phyloP scores from a whole-genome alignment of 805 yeast genomes.

The Monosporozyma servazzii region DNA sequence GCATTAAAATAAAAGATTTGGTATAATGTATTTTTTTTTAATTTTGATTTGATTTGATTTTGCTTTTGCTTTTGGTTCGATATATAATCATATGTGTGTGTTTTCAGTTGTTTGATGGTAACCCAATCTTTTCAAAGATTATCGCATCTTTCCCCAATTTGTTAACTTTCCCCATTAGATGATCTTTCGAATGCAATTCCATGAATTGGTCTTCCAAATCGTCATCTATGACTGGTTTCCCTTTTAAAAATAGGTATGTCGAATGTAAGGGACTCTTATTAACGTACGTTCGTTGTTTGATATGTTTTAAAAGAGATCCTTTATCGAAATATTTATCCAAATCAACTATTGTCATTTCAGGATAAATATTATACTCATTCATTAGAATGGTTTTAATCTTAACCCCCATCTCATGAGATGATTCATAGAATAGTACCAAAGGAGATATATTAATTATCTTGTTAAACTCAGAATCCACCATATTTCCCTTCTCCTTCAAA shows the following conservation, averaged over 20 bases:
- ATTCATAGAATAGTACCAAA: constrained; percentile 44
- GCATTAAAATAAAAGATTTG: neutral
- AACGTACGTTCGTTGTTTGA: neutral
- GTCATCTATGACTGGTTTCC: constrained; percentile 15
- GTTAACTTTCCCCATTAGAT: constrained; percentile 11
- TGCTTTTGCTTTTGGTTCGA: too few relatives aligned
- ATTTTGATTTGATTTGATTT: too few relatives aligned
- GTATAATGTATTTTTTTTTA: neutral
- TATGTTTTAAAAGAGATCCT: neutral
- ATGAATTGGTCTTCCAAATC: constrained; percentile 10
- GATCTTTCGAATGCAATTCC: constrained; percentile 8
- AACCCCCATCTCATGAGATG: constrained; percentile 32
- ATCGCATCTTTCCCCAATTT: constrained; percentile 12
- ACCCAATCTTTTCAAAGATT: constrained; percentile 10
- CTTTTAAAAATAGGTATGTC: constrained; percentile 21
- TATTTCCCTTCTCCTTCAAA: neutral
- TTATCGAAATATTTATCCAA: constrained; percentile 52
- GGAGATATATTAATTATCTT: constrained; percentile 55
- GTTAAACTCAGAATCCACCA: constrained; percentile 25
- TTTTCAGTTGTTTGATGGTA: constrained; percentile 19
- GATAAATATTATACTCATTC: constrained; percentile 59
- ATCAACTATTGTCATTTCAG: constrained; percentile 67
- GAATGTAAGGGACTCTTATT: constrained; percentile 2
- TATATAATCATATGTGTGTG: too few relatives aligned
- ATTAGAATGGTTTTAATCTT: constrained; percentile 51